Percentiles rank a stretch among this genome's conserved stretches.
These are phyloP conservation scores for Spiromastix sp. DNA, from an alignment of 2,329 filamentous ascomycete species.

Conservation along the genomic window DNA sequence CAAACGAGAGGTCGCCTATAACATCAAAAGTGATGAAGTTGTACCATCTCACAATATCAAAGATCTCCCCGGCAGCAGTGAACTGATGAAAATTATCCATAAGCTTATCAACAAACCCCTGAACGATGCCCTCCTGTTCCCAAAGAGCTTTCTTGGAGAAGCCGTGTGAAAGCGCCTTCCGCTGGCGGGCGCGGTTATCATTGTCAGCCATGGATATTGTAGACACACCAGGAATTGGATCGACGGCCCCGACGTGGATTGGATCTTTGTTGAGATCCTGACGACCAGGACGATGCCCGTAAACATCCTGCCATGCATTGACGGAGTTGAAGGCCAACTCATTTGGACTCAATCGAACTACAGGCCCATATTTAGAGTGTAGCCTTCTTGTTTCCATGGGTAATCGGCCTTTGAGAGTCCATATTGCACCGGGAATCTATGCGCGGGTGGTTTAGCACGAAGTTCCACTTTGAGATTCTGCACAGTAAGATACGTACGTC, in stretches of 20 bases:
- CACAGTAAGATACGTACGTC: neutral
- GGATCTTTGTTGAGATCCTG: neutral
- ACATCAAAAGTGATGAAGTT: slow-evolving; percentile 31
- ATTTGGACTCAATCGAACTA: slow-evolving; percentile 25
- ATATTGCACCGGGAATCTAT: neutral
- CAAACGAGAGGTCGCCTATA: slow-evolving; percentile 29
- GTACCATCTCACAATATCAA: slow-evolving; percentile 24
- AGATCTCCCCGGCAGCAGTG: neutral
- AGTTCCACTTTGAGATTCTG: neutral
- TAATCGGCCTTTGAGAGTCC: neutral
- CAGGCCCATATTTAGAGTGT: slow-evolving; percentile 22
- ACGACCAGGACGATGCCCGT: slow-evolving; percentile 10
- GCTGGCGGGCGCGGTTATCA: neutral
- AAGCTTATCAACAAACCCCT: slow-evolving; percentile 18
- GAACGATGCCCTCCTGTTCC: slow-evolving; percentile 20
- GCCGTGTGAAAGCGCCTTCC: slow-evolving; percentile 16
- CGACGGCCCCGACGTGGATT: neutral
- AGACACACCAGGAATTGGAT: neutral
- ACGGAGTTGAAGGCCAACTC: slow-evolving; percentile 21
- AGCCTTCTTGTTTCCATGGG: slow-evolving; percentile 11
- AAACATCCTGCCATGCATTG: slow-evolving; percentile 19
- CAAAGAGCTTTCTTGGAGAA: slow-evolving; percentile 21
- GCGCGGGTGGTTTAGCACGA: neutral
- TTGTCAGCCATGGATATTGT: neutral
- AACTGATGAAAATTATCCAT: neutral